Evolutionary conservation across 2,329 filamentous ascomycete species (phyloP).

Genomic region (Cladosporium sp.): DNA sequence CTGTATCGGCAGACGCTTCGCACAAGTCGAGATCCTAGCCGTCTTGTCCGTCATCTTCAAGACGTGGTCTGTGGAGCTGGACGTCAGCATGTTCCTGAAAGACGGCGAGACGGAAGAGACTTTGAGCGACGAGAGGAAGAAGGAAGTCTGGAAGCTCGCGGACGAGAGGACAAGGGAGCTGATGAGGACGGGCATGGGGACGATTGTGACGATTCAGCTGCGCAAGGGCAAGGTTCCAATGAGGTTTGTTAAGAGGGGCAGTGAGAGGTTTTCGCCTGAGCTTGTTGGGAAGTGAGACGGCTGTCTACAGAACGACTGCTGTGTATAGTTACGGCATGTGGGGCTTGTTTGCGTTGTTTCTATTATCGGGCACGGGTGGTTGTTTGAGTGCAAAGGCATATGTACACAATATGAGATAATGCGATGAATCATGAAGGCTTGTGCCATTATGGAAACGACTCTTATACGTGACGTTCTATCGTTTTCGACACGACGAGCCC

Average conservation of each 20-base stretch:
- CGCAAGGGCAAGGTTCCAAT: conserved; percentile 64
- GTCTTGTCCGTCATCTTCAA: conserved; percentile 55
- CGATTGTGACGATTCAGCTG: conserved; percentile 73
- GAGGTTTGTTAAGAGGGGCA: conserved; percentile 66
- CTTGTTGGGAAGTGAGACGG: neutral
- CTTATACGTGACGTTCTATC: neutral
- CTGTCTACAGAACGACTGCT: neutral
- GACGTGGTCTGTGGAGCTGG: conserved; percentile 68
- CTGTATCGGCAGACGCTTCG: conserved; percentile 58
- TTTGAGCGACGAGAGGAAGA: conserved; percentile 50
- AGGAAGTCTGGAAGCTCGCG: conserved; percentile 62
- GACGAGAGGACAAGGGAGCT: conserved; percentile 55
- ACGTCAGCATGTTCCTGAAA: conserved; percentile 52
- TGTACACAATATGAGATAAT: neutral
- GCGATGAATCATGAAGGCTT: neutral
- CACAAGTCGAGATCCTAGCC: conserved; percentile 58
- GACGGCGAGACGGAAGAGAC: conserved; percentile 45
- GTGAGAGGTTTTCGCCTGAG: conserved; percentile 53
- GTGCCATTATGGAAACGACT: neutral
- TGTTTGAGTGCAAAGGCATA: neutral
- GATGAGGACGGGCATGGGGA: conserved; percentile 56
- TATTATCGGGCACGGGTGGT: neutral
- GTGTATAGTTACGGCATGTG: neutral
- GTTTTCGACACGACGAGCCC: neutral
- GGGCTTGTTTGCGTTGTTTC: neutral